A percentile compares a stretch with the other conserved stretches of the same genome.
These are phyloP conservation scores for Artemisia annua DNA, from an alignment of 129 eudicot species.

Conservation along the genomic window DNA sequence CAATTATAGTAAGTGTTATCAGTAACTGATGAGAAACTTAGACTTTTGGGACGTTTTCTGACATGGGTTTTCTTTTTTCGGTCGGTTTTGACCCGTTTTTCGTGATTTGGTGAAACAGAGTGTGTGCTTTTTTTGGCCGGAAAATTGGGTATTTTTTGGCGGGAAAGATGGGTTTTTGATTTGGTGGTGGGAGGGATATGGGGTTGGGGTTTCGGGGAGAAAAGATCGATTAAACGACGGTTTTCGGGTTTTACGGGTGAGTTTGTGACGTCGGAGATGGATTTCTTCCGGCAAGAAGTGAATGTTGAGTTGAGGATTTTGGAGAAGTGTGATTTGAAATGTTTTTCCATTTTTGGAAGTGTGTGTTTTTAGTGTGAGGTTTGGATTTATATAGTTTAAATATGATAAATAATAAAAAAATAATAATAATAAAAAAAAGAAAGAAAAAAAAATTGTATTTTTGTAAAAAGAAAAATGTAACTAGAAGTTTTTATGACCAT, in stretches of 20 bases:
- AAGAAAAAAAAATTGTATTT: too few relatives aligned
- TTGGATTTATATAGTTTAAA: constrained; percentile 6
- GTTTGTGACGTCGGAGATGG: constrained; percentile 46
- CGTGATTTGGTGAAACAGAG: constrained; percentile 35
- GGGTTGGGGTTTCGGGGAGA: constrained; percentile 50
- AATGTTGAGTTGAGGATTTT: constrained; percentile 47
- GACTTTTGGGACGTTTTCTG: constrained; percentile 31
- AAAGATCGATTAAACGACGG: constrained; percentile 51
- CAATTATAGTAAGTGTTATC: constrained; percentile 38
- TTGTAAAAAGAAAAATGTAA: too few relatives aligned
- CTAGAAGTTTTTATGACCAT: too few relatives aligned
- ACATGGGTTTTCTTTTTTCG: constrained; percentile 34
- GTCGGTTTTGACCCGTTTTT: constrained; percentile 23
- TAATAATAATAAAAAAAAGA: too few relatives aligned
- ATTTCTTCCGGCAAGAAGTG: constrained; percentile 48
- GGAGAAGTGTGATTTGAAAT: constrained; percentile 44
- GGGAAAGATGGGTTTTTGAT: neutral
- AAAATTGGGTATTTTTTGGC: constrained; percentile 15
- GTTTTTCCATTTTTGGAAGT: constrained; percentile 39
- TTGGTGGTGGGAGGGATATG: neutral
- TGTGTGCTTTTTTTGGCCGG: constrained; percentile 30
- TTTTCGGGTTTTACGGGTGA: constrained; percentile 34
- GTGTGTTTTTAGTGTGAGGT: neutral
- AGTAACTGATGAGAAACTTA: constrained; percentile 35
- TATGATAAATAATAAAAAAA: too few relatives aligned